These are phyloP conservation scores for Xylaria hypoxylon DNA, from an alignment of 2,329 filamentous ascomycete genomes.

Conservation along the genomic window DNA sequence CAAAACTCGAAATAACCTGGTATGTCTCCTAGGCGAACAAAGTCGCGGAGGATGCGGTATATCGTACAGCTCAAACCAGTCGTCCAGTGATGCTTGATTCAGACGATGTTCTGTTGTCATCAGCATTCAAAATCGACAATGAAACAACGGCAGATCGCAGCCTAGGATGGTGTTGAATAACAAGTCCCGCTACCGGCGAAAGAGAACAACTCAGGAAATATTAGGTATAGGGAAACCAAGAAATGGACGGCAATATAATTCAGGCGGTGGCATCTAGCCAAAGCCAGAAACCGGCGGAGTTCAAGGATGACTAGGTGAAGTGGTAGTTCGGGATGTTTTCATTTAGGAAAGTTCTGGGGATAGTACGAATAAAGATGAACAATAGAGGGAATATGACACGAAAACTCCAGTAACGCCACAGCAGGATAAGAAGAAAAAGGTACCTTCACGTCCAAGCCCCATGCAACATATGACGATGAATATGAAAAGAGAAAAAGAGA, in stretches of 20 bases:
- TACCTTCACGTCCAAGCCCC: conserved; percentile 15
- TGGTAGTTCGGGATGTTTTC: conserved; percentile 3
- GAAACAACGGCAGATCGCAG: neutral
- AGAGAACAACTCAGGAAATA: neutral
- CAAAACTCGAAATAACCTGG: conserved; percentile 12
- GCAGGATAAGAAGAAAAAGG: conserved; percentile 7
- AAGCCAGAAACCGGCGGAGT: conserved; percentile 12
- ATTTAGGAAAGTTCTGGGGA: conserved; percentile 10
- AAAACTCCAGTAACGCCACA: conserved; percentile 22
- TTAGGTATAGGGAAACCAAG: neutral
- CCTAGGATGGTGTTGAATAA: conserved; percentile 1
- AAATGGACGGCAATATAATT: conserved; percentile 7
- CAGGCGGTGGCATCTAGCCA: conserved; percentile 13
- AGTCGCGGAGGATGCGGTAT: conserved; percentile 7
- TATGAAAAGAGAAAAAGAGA: conserved; percentile 15
- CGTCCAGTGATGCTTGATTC: neutral
- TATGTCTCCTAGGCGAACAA: conserved; percentile 1
- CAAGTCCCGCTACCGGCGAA: neutral
- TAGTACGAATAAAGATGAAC: conserved; percentile 12
- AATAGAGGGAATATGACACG: conserved; percentile 20
- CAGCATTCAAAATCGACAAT: neutral
- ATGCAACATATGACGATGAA: conserved; percentile 9
- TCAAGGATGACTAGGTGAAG: conserved; percentile 2
- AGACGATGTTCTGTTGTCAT: conserved; percentile 6
- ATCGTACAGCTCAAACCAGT: neutral